Percentiles rank a stretch among this genome's conserved stretches.
Evolutionary conservation across 2,329 filamentous ascomycete species (phyloP).

Genomic region (Phialophora expanda): DNA sequence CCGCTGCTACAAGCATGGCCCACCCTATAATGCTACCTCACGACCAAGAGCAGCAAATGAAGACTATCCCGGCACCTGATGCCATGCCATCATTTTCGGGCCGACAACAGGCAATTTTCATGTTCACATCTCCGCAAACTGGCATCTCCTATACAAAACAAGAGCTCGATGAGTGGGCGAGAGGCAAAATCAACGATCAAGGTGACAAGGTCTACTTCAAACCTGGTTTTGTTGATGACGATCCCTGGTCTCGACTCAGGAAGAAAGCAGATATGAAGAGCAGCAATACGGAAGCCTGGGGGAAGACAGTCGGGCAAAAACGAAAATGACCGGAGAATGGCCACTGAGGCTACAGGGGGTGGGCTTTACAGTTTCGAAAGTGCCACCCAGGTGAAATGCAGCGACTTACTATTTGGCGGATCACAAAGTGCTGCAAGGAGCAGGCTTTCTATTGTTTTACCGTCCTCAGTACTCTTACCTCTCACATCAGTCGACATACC

Average conservation of each 20-base stretch:
- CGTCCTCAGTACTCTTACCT: neutral
- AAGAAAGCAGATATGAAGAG: neutral
- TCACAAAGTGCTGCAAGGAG: neutral
- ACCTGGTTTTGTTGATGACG: conserved; percentile 38
- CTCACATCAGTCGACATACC: neutral
- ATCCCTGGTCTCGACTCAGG: conserved; percentile 35
- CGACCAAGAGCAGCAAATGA: neutral
- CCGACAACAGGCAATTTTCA: neutral
- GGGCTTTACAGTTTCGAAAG: neutral
- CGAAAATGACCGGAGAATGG: neutral
- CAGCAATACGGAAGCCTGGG: neutral
- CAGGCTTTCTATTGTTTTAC: neutral
- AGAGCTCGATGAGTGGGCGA: conserved; percentile 27
- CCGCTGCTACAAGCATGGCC: neutral
- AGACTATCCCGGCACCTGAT: neutral
- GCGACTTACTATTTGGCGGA: neutral
- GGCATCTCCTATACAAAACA: conserved; percentile 27
- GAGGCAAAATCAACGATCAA: conserved; percentile 32
- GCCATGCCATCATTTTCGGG: neutral
- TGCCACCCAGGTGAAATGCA: neutral
- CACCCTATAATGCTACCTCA: neutral
- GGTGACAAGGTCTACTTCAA: conserved; percentile 40
- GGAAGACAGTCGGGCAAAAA: neutral
- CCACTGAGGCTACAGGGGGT: neutral
- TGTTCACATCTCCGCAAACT: conserved; percentile 23